Percentiles rank a stretch among this genome's conserved stretches.
phyloP scores from a whole-genome alignment of 495 filamentous ascomycete genomes.

The Neurospora tetrasperma region DNA sequence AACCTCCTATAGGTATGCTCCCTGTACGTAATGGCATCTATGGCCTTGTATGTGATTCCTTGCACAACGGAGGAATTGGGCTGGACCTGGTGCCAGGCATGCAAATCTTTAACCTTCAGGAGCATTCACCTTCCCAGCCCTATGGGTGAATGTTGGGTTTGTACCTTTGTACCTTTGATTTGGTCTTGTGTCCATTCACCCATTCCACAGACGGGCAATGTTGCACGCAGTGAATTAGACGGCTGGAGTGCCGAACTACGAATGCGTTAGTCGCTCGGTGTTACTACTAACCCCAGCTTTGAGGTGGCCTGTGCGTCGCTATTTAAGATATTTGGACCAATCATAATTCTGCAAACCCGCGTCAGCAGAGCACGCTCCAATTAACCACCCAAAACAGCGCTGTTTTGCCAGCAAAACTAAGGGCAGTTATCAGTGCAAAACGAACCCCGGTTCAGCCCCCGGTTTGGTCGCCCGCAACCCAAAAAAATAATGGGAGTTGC shows the following conservation, averaged over 20 bases:
- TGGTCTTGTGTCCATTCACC: not conserved
- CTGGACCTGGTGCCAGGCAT: not conserved
- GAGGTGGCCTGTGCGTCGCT: conserved; percentile 15
- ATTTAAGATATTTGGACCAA: conserved; percentile 20
- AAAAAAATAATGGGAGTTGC: conserved; percentile 19
- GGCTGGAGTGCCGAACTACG: not conserved
- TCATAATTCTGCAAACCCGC: conserved; percentile 14
- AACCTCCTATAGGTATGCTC: not conserved
- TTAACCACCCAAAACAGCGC: conserved; percentile 15
- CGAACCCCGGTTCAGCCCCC: conserved; percentile 20
- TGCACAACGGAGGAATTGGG: not conserved
- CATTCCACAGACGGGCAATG: not conserved
- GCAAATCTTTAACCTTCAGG: not conserved
- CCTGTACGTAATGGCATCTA: not conserved
- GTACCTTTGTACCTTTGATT: conserved; percentile 1
- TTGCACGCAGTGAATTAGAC: not conserved
- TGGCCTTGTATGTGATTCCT: not conserved
- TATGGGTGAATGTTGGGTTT: not conserved
- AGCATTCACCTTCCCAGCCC: not conserved
- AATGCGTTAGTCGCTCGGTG: not conserved
- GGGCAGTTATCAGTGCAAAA: conserved; percentile 23
- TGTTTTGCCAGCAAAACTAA: conserved; percentile 18
- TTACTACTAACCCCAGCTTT: not conserved
- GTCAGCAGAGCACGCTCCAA: conserved; percentile 16
- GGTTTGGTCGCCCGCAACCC: conserved; percentile 15